Conservation (phyloP, 371 early-diverging fungal species). For the Lichtheimia hyalospora region DNA sequence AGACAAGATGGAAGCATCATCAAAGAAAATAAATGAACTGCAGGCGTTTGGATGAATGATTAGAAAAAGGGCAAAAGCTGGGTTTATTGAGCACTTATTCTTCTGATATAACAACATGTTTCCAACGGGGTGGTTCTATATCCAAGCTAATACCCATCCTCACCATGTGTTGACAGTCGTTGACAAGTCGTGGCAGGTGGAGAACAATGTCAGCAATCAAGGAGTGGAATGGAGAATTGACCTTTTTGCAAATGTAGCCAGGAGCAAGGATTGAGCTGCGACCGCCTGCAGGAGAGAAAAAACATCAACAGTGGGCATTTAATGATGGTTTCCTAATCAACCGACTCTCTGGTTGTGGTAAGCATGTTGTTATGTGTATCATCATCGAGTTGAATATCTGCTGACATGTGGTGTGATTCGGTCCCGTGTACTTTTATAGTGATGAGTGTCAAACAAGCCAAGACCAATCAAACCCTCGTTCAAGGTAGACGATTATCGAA, state of each 20-base stretch:
- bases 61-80: no score
- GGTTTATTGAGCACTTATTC: no score
- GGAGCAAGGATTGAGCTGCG: slow-evolving; percentile 16
- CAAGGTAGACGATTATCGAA: slow-evolving; percentile 6
- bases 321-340: slow-evolving; percentile 15
- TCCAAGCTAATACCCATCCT: slow-evolving; percentile 6
- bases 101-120: no score
- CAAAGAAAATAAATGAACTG: slow-evolving; percentile 17
- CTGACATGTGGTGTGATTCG: slow-evolving; percentile 4
- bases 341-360: slow-evolving; percentile 18
- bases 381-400: neutral
- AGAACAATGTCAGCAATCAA: neutral
- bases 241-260: slow-evolving; percentile 3
- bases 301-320: slow-evolving; percentile 13
- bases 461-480: slow-evolving; percentile 5
- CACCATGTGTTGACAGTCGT: slow-evolving; percentile 12
- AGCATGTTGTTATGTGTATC: neutral
- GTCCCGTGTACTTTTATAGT: neutral
- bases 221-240: neutral
- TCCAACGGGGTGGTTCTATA: slow-evolving; percentile 11
- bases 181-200: slow-evolving; percentile 8
- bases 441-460: slow-evolving; percentile 7
- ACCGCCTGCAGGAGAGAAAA: slow-evolving; percentile 1
- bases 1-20: slow-evolving; percentile 28
- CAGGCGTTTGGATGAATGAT: slow-evolving; percentile 6